A percentile compares a stretch with the other conserved stretches of the same genome.
phyloP scores from a whole-genome alignment of 192 early-diverging fungal genomes.

The Coemansia sp. region DNA sequence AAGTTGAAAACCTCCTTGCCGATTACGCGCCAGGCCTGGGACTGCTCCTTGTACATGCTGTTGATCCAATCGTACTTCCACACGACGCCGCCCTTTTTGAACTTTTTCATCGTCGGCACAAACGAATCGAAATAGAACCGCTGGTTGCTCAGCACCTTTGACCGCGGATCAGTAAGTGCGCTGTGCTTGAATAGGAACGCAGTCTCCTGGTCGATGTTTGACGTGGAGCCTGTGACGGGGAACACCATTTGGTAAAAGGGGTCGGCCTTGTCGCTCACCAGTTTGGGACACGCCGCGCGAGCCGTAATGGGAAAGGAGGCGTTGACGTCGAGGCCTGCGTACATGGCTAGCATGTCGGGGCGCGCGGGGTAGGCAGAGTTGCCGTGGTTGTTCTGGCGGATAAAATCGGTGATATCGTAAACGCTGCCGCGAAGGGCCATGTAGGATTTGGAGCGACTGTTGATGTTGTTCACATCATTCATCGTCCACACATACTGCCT shows the following conservation, averaged over 20 bases:
- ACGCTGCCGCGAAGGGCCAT: slow-evolving; percentile 71
- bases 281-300: slow-evolving; percentile 56
- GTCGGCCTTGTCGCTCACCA: slow-evolving; percentile 22
- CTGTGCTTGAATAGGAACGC: slow-evolving; percentile 25
- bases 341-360: slow-evolving; percentile 24
- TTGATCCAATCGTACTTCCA: slow-evolving; percentile 56
- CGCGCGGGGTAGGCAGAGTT: slow-evolving; percentile 8
- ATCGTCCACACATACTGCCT: slow-evolving; percentile 66
- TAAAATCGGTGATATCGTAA: slow-evolving; percentile 65
- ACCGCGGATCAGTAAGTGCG: slow-evolving; percentile 11
- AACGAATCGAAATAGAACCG: slow-evolving; percentile 25
- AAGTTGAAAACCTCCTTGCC: slow-evolving; percentile 67
- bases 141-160: slow-evolving; percentile 22
- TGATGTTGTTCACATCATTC: slow-evolving; percentile 61
- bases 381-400: slow-evolving; percentile 51
- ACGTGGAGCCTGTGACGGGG: slow-evolving; percentile 11
- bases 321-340: slow-evolving; percentile 53
- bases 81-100: slow-evolving; percentile 64
- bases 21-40: slow-evolving; percentile 58
- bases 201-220: slow-evolving; percentile 6
- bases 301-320: slow-evolving; percentile 62
- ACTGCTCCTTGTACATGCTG: slow-evolving; percentile 49
- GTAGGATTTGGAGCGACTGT: slow-evolving; percentile 52
- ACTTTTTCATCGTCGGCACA: slow-evolving; percentile 28
- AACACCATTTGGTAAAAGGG: slow-evolving; percentile 24